Base-by-base conservation (phyloP, 305 asterid species). In the Ruellia speciosa region DNA sequence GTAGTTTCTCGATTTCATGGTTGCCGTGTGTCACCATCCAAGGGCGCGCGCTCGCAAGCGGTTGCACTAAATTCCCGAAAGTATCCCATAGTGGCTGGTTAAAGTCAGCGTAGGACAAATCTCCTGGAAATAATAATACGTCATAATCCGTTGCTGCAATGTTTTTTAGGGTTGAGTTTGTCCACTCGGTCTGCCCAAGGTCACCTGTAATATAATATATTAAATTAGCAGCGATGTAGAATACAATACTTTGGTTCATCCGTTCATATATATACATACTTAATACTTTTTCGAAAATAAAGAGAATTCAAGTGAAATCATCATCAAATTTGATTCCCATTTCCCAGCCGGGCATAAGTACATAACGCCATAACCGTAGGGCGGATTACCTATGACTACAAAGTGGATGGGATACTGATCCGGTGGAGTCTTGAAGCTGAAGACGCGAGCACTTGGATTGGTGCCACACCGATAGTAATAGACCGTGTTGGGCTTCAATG, bases 21-120 rank as follows among this genome's bases (percentile, higher is more conserved):
- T 84, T 81, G 62, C 93, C 93, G 66, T 79, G 79, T 1, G 93
- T 79, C 64, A 84, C 93, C 93, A 84, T 84, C 93, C 93, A 84
- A 0, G 93, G 93, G 51, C 84, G 79, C 40, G 75, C 57, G 66
- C 93, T 84, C 0, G 93, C 93, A 45, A 81, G 77, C 6, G 86
- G 88, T 74, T 84, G 75, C 52, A 84, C 86, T 54, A 84, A 67
- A 62, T 71, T 75, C 13, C 93, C 93, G 33, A 81, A 84, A 0
- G 84, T 70, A 59, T 84, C 93, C 93, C 93, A 84, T 64, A 56
- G 66, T 24, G 12, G 56, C 20, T 84, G 93, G 51, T 79, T 40
- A 10, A 40, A 0, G 11, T 40, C 13, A 20, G 94, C 94, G 50
- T 84, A 84, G 6, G 94, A 74, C 63, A 84, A 80, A 58, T 84